These are phyloP conservation scores for Hymenoscyphus linearis DNA, from an alignment of 2,329 filamentous ascomycete species.

Conservation along the genomic window DNA sequence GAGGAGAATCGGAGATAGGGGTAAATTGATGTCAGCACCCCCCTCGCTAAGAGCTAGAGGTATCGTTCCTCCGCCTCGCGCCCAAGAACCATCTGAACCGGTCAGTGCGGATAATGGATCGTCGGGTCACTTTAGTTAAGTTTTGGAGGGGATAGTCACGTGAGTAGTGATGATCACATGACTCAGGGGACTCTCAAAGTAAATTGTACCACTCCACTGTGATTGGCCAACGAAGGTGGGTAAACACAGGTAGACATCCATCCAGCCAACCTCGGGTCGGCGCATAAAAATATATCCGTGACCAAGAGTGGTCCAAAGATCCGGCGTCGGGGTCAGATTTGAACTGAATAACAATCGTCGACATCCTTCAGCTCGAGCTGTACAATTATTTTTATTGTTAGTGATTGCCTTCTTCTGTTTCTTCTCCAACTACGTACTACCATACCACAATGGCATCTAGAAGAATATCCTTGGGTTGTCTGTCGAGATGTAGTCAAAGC, in stretches of 20 bases:
- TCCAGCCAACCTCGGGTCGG: slow-evolving; percentile 1
- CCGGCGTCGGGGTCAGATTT: slow-evolving; percentile 1
- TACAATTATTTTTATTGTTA: not conserved
- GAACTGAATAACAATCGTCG: slow-evolving; percentile 1
- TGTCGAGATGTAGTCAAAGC: slow-evolving; percentile 15
- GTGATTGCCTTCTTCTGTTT: slow-evolving; percentile 2
- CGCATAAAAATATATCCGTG: slow-evolving; percentile 12
- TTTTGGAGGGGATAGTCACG: too few species aligned
- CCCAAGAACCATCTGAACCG: too few species aligned
- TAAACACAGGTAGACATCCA: not conserved
- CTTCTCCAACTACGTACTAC: not conserved
- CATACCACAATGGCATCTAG: slow-evolving; percentile 19
- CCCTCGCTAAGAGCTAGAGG: too few species aligned
- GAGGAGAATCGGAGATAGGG: too few species aligned
- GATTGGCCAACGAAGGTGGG: not conserved
- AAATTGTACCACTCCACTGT: not conserved
- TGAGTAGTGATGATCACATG: too few species aligned
- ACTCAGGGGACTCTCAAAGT: not conserved
- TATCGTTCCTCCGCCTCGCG: too few species aligned
- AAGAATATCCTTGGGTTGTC: slow-evolving; percentile 17
- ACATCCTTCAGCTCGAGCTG: not conserved
- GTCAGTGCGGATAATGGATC: too few species aligned
- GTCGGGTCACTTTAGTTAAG: too few species aligned
- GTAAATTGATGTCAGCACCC: too few species aligned
- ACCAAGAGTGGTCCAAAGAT: not conserved